Evolutionary conservation across 305 asterid genomes (phyloP), one percentile per base, ranked within the genome.

Genomic region (Solanum hybrid): DNA sequence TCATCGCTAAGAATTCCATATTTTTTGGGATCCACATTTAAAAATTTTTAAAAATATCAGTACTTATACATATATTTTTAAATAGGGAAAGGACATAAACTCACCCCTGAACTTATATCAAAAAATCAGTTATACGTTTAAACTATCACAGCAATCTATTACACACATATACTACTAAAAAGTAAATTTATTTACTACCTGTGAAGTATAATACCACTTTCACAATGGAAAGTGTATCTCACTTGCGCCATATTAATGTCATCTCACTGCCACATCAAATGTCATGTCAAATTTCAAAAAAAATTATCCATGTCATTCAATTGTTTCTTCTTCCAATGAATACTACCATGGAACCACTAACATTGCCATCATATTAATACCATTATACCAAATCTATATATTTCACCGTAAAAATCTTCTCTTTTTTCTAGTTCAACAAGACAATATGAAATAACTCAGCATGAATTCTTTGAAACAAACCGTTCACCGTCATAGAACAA

Each of bases 111-210:
- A 40, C 1, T 40, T 40, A 12, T 40, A 40, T 12, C 1, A 0
- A 40, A 40, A 40, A 40, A 0, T 40, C 5, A 40, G 2, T 40
- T 40, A 40, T 0, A 40, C 51, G 6, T 0, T 40, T 40, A 12
- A 42, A 42, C 18, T 42, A 42, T 42, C 6, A 42, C 6, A 4
- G 0, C 0, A 0, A 42, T 0, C 0, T 42, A 13, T 42, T 42
- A 42, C 57, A 42, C 2, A 42, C 57, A 13, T 42, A 12, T 42
- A 12, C 6, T 42, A 42, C 6, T 42, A 13, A 42, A 42, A 42
- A 42, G 18, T 42, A 0, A 42, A 42, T 51, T 57, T 57, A 57
- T 57, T 57, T 57, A 6, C 4, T 18, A 51, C 4, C 0, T 51
- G 10, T 2, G 0, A 51, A 2, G 10, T 51, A 51, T 51, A 51